A percentile compares a stretch with the other conserved stretches of the same genome.
phyloP scores from a whole-genome alignment of 495 filamentous ascomycete species.

The Viridothelium virens region DNA sequence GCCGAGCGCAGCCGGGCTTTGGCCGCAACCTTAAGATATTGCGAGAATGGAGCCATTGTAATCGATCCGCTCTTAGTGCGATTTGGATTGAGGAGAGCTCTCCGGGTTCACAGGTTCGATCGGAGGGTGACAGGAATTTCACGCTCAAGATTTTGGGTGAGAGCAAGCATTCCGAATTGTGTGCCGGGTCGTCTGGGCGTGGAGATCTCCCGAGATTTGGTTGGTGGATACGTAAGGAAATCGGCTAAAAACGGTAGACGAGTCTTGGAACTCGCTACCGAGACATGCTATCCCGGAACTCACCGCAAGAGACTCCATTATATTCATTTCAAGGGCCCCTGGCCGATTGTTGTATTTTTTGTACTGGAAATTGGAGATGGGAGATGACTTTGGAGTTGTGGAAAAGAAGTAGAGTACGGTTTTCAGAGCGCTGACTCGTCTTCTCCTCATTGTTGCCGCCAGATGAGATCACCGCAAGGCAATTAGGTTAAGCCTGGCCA shows the following conservation, averaged over 20 bases:
- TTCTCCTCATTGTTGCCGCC: too few relatives aligned
- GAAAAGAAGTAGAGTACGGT: too few relatives aligned
- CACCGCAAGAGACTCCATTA: too few relatives aligned
- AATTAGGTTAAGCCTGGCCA: too few relatives aligned
- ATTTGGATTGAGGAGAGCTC: background rate
- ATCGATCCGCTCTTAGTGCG: background rate
- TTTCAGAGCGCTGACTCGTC: too few relatives aligned
- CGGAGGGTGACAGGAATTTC: background rate
- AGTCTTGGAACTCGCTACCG: background rate
- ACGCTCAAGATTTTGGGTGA: background rate
- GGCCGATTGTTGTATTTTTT: too few relatives aligned
- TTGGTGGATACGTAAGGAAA: background rate
- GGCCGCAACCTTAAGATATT: background rate
- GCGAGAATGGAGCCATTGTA: background rate
- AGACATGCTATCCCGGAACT: background rate
- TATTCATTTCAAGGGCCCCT: too few relatives aligned
- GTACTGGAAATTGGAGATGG: too few relatives aligned
- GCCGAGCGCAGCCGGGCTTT: slow-evolving; percentile 7
- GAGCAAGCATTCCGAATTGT: background rate
- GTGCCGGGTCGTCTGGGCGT: background rate
- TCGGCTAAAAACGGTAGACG: too few relatives aligned
- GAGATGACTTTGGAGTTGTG: too few relatives aligned
- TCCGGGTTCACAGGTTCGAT: background rate
- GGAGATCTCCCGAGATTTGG: background rate
- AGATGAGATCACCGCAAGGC: too few relatives aligned